Conservation (phyloP, 2,329 filamentous ascomycete genomes). For the Pseudopithomyces chartarum region DNA sequence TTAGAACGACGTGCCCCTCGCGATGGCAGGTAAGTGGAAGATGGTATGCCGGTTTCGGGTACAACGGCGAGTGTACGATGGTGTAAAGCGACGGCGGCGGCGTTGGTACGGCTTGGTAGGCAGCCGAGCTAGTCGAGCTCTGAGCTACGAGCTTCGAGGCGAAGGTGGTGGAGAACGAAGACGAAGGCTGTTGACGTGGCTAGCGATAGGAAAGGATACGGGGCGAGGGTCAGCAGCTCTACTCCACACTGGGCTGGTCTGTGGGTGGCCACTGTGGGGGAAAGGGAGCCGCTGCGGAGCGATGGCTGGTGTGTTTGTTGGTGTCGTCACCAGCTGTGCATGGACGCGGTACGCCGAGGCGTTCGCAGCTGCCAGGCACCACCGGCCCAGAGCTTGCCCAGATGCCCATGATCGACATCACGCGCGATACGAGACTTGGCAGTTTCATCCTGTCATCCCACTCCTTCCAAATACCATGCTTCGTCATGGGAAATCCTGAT, state of each 20-base stretch:
- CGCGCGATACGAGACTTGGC: background rate
- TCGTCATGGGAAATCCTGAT: too few species aligned
- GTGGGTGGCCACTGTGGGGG: background rate
- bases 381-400: too few species aligned
- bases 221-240: background rate
- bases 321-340: constrained; percentile 10
- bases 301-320: constrained; percentile 1
- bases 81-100: background rate
- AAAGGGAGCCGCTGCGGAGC: background rate
- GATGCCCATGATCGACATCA: constrained; percentile 16
- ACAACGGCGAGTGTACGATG: background rate
- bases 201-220: background rate
- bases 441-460: background rate
- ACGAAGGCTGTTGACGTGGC: background rate
- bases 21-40: background rate
- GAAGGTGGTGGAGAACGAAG: background rate
- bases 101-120: background rate
- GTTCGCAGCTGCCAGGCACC: constrained; percentile 9
- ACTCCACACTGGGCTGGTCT: background rate
- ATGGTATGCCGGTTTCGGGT: background rate
- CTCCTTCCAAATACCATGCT: too few species aligned
- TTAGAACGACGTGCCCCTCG: background rate
- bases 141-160: background rate
- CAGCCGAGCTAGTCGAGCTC: background rate
- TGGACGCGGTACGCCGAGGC: background rate